These are phyloP conservation scores for Orbilia ellipsospora DNA, from an alignment of 2,329 filamentous ascomycete species.

Conservation along the genomic window DNA sequence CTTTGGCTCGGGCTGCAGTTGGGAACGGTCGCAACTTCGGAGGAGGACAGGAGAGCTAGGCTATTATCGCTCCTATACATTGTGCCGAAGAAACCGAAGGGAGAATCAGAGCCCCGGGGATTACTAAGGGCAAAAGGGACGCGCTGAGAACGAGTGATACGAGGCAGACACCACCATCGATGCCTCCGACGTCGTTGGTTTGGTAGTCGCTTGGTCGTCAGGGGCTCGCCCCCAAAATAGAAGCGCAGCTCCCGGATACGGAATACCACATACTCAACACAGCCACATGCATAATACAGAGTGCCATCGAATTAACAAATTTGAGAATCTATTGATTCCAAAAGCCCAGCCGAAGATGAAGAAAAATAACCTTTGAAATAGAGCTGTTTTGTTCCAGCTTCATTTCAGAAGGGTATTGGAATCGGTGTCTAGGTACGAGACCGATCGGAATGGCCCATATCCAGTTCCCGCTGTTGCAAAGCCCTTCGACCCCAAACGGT, in stretches of 20 bases:
- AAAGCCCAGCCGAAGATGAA: too few species aligned
- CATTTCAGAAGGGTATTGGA: neutral
- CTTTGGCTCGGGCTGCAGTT: constrained; percentile 14
- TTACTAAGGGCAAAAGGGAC: neutral
- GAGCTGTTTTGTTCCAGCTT: neutral
- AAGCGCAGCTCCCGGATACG: constrained; percentile 2
- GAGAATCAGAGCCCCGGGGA: neutral
- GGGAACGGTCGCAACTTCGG: constrained; percentile 20
- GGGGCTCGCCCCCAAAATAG: constrained; percentile 43
- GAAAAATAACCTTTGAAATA: neutral
- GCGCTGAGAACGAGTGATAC: constrained; percentile 17
- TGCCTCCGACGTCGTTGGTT: constrained; percentile 29
- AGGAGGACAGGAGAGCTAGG: constrained; percentile 14
- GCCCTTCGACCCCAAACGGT: too few species aligned
- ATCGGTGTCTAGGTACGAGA: too few species aligned
- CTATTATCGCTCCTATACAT: constrained; percentile 43
- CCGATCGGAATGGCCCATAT: neutral
- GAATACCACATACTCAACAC: neutral
- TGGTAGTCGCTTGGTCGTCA: constrained; percentile 36
- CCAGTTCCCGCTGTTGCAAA: neutral
- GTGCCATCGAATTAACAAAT: neutral
- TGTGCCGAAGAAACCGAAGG: constrained; percentile 34
- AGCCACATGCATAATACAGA: neutral
- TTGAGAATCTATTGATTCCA: too few species aligned
- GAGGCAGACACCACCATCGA: constrained; percentile 7